Percentiles rank a stretch among this genome's conserved stretches.
These are phyloP conservation scores for Paramecium primaurelia DNA, from an alignment of 73 alveolate species.

Conservation along the genomic window DNA sequence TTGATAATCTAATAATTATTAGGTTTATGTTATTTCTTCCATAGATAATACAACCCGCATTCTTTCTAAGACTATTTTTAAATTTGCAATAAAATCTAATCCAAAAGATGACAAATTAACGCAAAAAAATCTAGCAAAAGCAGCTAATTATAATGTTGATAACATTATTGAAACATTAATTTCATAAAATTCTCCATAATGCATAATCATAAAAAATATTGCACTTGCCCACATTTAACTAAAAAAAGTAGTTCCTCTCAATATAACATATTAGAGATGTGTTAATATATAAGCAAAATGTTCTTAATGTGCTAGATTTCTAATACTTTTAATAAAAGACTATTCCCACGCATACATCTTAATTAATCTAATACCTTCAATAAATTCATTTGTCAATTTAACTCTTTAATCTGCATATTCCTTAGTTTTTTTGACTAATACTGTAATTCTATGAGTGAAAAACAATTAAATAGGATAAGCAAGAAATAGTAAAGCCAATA, in stretches of 20 bases:
- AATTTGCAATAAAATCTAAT: not conserved
- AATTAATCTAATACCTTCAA: slow-evolving; percentile 60
- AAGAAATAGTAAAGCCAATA: not conserved
- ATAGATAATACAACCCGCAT: not conserved
- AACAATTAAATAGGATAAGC: slow-evolving; percentile 20
- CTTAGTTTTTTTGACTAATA: not conserved
- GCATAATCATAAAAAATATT: not conserved
- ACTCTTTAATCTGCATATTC: slow-evolving; percentile 10
- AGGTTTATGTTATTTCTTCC: not conserved
- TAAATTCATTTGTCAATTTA: slow-evolving; percentile 54
- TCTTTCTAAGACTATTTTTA: not conserved
- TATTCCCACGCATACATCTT: slow-evolving; percentile 63
- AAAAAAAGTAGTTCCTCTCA: not conserved
- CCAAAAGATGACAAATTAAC: not conserved
- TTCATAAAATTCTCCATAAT: not conserved
- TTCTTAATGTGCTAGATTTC: not conserved
- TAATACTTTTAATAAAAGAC: slow-evolving; percentile 38
- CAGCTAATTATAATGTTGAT: slow-evolving; percentile 5
- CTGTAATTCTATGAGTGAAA: not conserved
- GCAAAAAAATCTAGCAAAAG: not conserved
- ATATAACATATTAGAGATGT: not conserved
- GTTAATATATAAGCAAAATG: not conserved
- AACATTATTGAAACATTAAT: not conserved
- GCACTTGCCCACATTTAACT: slow-evolving; percentile 13
- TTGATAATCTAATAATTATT: not conserved